These are phyloP conservation scores for Pyrenophora teres DNA, from an alignment of 2,329 filamentous ascomycete genomes.

Conservation along the genomic window DNA sequence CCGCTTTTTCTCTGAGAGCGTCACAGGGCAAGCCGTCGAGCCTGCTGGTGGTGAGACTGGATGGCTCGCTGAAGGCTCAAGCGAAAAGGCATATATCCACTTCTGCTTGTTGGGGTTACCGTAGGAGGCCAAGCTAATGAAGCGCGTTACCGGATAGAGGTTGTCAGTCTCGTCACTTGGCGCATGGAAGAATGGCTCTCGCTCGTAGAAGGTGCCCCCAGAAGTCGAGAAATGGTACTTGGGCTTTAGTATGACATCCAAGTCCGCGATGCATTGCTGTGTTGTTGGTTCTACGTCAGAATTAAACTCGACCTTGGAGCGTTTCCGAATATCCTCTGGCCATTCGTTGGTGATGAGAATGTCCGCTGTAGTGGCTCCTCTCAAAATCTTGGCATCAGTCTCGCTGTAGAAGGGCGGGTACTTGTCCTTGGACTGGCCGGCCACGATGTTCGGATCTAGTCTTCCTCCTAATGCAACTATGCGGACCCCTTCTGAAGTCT, in stretches of 20 bases:
- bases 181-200: conserved; percentile 85
- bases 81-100: conserved; percentile 70
- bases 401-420: conserved; percentile 78
- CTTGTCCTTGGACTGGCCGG: conserved; percentile 70
- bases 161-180: conserved; percentile 57
- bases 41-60: conserved; percentile 68
- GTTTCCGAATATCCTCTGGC: conserved; percentile 73
- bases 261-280: conserved; percentile 73
- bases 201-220: conserved; percentile 76
- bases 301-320: conserved; percentile 67
- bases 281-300: conserved; percentile 60
- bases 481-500: conserved; percentile 85
- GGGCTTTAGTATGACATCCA: conserved; percentile 81
- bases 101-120: conserved; percentile 79
- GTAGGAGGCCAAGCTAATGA: conserved; percentile 83
- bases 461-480: conserved; percentile 85
- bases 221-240: conserved; percentile 85
- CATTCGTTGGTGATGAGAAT: conserved; percentile 87
- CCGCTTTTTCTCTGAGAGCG: conserved; percentile 63
- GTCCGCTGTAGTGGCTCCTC: conserved; percentile 78
- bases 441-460: conserved; percentile 64
- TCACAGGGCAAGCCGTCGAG: conserved; percentile 76
- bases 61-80: conserved; percentile 67
- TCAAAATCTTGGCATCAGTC: conserved; percentile 74
- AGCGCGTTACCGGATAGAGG: conserved; percentile 72